phyloP scores from a whole-genome alignment of 2,329 filamentous ascomycete genomes.

The Lasiodiplodia gonubiensis region DNA sequence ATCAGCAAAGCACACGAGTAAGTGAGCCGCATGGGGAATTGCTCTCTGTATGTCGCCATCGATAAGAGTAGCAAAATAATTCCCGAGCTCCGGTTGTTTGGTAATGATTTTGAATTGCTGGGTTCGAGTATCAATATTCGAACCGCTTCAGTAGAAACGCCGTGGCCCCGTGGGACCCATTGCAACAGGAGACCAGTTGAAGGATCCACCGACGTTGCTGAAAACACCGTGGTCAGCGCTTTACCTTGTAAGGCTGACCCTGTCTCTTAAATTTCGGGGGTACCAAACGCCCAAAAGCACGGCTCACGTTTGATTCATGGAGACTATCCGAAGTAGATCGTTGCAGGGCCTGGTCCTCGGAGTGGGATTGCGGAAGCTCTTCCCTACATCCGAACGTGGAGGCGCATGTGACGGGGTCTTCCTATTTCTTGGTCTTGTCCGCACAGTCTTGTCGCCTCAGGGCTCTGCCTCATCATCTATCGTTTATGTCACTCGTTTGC shows the following conservation, averaged over 20 bases:
- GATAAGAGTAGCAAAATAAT: not conserved
- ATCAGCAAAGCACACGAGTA: conserved; percentile 1
- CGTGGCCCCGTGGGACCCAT: not conserved
- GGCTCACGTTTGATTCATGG: not conserved
- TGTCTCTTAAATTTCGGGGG: not conserved
- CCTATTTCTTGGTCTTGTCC: not conserved
- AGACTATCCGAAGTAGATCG: not conserved
- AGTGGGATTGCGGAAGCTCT: not conserved
- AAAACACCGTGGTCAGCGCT: not conserved
- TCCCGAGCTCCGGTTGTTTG: not conserved
- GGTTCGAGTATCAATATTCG: not conserved
- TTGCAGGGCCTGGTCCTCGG: not conserved
- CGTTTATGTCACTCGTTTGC: conserved; percentile 13
- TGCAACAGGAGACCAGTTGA: not conserved
- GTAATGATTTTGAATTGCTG: not conserved
- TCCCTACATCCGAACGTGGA: not conserved
- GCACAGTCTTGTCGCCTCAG: not conserved
- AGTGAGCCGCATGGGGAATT: not conserved
- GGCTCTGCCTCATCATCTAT: not conserved
- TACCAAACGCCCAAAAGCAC: not conserved
- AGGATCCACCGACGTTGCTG: not conserved
- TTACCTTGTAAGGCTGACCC: not conserved
- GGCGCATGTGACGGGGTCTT: conserved; percentile 2
- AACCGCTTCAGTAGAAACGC: not conserved
- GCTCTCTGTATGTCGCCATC: not conserved